phyloP scores from a whole-genome alignment of 2,329 filamentous ascomycete genomes.

The Microthyrium microscopicum region DNA sequence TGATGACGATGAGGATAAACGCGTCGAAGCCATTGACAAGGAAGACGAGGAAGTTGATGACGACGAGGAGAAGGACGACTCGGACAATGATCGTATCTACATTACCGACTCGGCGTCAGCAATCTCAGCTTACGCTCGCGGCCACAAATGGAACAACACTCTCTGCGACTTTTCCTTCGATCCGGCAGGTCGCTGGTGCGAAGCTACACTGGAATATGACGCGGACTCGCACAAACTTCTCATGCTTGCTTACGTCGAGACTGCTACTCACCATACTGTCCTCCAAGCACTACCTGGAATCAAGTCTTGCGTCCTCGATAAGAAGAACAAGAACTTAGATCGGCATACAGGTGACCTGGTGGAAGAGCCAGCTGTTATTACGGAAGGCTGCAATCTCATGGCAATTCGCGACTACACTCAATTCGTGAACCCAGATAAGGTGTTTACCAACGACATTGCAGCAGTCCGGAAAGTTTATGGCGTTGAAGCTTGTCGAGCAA shows the following conservation, averaged over 20 bases:
- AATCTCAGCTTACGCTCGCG: constrained; percentile 48
- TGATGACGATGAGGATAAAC: constrained; percentile 69
- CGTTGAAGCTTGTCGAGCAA: constrained; percentile 77
- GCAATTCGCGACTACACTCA: constrained; percentile 83
- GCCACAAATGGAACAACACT: constrained; percentile 38
- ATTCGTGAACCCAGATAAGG: constrained; percentile 68
- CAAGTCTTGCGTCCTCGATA: constrained; percentile 50
- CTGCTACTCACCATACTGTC: constrained; percentile 58
- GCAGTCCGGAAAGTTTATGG: constrained; percentile 75
- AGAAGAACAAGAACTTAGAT: constrained; percentile 29
- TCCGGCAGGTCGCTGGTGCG: constrained; percentile 53
- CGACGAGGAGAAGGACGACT: constrained; percentile 14
- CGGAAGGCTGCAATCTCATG: constrained; percentile 70
- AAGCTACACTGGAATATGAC: constrained; percentile 70
- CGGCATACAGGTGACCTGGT: constrained; percentile 34
- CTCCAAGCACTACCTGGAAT: constrained; percentile 77
- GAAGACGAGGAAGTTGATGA: constrained; percentile 15
- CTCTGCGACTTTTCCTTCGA: constrained; percentile 70
- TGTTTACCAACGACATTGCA: constrained; percentile 85
- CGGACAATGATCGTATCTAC: constrained; percentile 8
- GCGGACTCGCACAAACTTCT: constrained; percentile 72
- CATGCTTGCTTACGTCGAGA: constrained; percentile 80
- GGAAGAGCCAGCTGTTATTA: constrained; percentile 42
- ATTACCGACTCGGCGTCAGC: constrained; percentile 24
- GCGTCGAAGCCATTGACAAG: constrained; percentile 8